phyloP scores from a whole-genome alignment of 768 basidiomycete species.

The Peribolospora kevripleyi region DNA sequence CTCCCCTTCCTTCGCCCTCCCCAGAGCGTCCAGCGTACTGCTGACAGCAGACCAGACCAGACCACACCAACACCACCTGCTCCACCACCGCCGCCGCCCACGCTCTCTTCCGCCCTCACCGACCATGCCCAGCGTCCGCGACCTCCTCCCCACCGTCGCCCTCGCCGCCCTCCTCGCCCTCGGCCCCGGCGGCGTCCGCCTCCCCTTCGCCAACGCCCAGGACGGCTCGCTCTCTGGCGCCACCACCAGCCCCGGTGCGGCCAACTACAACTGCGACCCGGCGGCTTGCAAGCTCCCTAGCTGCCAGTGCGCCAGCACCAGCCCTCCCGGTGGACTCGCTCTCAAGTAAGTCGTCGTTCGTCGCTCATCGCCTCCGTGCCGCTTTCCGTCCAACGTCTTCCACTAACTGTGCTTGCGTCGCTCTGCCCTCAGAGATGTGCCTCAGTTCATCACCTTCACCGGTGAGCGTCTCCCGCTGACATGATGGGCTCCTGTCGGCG shows the following conservation, averaged over 20 bases:
- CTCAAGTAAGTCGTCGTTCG: constrained; percentile 23
- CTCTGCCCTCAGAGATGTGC: too few relatives aligned
- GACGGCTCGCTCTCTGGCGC: constrained; percentile 36
- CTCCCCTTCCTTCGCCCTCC: too few relatives aligned
- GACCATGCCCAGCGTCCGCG: too few relatives aligned
- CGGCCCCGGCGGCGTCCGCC: too few relatives aligned
- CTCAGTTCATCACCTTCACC: neutral
- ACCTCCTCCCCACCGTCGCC: too few relatives aligned
- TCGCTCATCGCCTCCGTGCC: constrained; percentile 33
- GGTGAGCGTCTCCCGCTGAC: neutral
- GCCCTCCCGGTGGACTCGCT: constrained; percentile 42
- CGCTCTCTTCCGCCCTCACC: too few relatives aligned
- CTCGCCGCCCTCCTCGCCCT: too few relatives aligned
- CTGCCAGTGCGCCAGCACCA: constrained; percentile 49
- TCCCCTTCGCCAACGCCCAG: constrained; percentile 15
- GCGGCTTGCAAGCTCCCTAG: constrained; percentile 38
- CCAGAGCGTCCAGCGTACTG: too few relatives aligned
- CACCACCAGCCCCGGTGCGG: constrained; percentile 29
- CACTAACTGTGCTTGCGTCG: constrained; percentile 11
- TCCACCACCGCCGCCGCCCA: too few relatives aligned
- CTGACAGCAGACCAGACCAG: too few relatives aligned
- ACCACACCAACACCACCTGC: too few relatives aligned
- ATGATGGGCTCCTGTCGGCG: neutral
- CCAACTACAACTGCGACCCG: constrained; percentile 47
- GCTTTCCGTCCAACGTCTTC: constrained; percentile 37